Evolutionary conservation across 208 protist species (phyloP), one percentile per base, ranked within the genome.

Genomic region (Wallacemonas rigidus): DNA sequence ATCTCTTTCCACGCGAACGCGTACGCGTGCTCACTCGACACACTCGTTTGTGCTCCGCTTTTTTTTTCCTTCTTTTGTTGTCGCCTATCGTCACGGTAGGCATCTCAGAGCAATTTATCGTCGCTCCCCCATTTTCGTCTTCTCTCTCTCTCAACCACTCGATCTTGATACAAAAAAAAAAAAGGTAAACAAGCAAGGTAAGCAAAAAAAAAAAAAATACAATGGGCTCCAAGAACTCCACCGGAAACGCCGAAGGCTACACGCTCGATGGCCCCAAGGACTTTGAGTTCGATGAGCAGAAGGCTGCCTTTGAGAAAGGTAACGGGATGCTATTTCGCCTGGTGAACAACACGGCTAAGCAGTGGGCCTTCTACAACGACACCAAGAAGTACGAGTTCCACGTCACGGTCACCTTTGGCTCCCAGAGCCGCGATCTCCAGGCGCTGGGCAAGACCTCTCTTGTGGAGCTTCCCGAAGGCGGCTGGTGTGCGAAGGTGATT

Each of bases 291-390:
- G 78, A 91, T 63, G 77, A 86, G 71, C 72, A 75, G 69, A 69
- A 76, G 44, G 63, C 69, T 14, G 69, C 78, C 76, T 86, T 85
- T 39, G 79, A 84, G 53, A 70, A 78, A 47, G 71, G 71, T 55
- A 88, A 88, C 57, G 84, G 84, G n/a, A 74, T 89, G 4, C 81
- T 89, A 41, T 89, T 86, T 61, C 84, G 80, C 39, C 64, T 89
- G 4, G 63, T 81, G 40, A 85, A 82, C 74, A 62, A 41, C 39
- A 26, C 17, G 11, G 72, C 11, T 1, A 47, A 77, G 12, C 69
- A 76, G 63, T 89, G 84, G 84, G 80, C 80, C 3, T 89, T 76
- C 78, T 89, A 89, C 77, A 89, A 86, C 69, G 84, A 89, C 75
- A 79, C 80, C 41, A 81, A 69, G 65, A 74, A 72, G 17, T 84